Evolutionary conservation across 176 grass and related monocot species (phyloP), one percentile per base, ranked within the genome.

Genomic region (Zea luxurians): DNA sequence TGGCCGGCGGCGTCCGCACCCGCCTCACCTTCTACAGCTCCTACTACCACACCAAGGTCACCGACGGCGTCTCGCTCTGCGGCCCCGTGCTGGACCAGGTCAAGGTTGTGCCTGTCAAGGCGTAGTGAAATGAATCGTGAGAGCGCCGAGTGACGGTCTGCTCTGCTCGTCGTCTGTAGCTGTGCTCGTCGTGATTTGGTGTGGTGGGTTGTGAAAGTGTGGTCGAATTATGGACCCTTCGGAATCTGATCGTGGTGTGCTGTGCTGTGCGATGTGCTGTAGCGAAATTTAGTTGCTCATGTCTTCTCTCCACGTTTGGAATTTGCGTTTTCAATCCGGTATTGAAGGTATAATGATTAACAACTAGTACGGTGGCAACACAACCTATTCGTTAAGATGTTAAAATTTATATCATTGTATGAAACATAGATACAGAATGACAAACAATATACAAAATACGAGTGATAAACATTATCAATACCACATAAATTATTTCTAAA

Each of bases 21-120:
- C 76, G 96, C 88, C 47, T 99, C 71, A 99, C 96, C 47, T 99
- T 99, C 88, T 99, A 99, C 60, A 99, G 92, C 83, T 99, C 90
- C 3, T 92, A 89, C 80, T 99, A 99, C 86, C 96, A 99, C 78
- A 95, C 96, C 35, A 97, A 93, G 64, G 74, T 10, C 27, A 83
- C 47, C 47, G 86, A 95, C 5, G 83, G 77, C 47, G 86, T 87
- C 21, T 89, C 96, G 7, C 87, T 99, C 13, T 99, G 96, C 80
- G 96, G 96, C 38, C 96, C 96, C 5, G 90, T 99, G 48, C 68
- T 95, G 46, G 92, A 99, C 65, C 85, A 95, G 65, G 88, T 99
- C 48, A 90, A 83, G 84, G 90, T 95, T 75, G 55, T 87, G 80
- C 92, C 88, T 45, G 27, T 93, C 49, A 86, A 88, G 72, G 66